Base-by-base conservation (phyloP, 1,284 basidiomycete genomes). In the Dichomitus squalens region DNA sequence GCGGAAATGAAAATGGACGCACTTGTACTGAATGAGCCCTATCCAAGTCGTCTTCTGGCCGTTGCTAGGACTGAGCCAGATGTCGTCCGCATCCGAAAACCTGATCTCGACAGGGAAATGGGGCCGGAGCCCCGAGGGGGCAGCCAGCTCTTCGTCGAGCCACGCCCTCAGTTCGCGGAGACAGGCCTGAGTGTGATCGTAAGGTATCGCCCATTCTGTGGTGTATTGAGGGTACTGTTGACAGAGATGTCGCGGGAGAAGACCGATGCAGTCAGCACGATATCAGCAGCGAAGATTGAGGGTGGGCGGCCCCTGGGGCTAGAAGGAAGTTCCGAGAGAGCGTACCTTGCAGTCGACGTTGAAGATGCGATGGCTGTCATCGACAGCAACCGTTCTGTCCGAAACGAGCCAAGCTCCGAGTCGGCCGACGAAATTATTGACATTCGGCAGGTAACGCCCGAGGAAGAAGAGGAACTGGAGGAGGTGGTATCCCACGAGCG, bases 71-170 rank as follows among this genome's bases (percentile, higher is more conserved):
- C 91, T 94, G 46, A 99, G 80, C 90, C 93, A 98, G 59, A 98
- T 94, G 67, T 96, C 93, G 75, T 99, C 96, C 21, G 82, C 79
- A 23, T 87, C 86, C 34, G 92, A 90, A 74, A 95, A 96, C 9
- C 97, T 85, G 61, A 99, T 87, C 77, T 99, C 96, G 69, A 99
- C 82, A 4, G 94, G 93, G 72, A 96, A 98, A 71, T 99, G 96
- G 4, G 92, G 87, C 25, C 92, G 83, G 51, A 95, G 78, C 12
- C 96, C 96, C 23, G 81, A 68, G 0, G 86, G 81, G 68, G 90
- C 79, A 18, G 77, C 73, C 52, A 84, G 80, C 71, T 96, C 92
- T 51, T 78, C 73, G 25, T 85, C 81, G 18, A 96, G 76, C 90
- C 93, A 98, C 8, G 78, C 73, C 43, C 85, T 82, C 64, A 98